Conservation (phyloP, 2,329 filamentous ascomycete genomes). For the Knufia petricola region DNA sequence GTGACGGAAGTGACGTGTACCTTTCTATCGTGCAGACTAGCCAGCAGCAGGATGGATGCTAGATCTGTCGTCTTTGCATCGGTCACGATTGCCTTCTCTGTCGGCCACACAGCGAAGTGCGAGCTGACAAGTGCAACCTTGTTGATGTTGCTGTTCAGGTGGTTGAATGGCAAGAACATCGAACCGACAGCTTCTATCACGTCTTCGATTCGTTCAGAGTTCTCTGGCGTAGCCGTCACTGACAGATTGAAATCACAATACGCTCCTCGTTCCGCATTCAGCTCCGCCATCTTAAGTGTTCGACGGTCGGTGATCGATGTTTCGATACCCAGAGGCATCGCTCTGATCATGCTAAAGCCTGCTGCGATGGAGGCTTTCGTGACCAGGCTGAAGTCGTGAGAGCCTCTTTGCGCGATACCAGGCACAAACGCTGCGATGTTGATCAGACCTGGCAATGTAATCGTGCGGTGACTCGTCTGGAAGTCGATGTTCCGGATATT, state of each 20-base stretch:
- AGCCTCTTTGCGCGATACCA: conserved; percentile 55
- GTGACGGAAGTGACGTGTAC: conserved; percentile 73
- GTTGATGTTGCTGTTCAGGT: conserved; percentile 72
- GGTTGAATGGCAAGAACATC: conserved; percentile 73
- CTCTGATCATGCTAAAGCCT: conserved; percentile 70
- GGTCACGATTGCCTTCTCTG: conserved; percentile 69
- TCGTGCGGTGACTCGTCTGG: conserved; percentile 75
- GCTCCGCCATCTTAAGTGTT: conserved; percentile 61
- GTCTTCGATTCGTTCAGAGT: conserved; percentile 64
- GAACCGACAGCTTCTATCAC: conserved; percentile 66
- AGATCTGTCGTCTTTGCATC: conserved; percentile 73
- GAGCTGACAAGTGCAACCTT: conserved; percentile 70
- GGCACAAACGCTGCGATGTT: conserved; percentile 75
- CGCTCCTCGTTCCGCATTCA: conserved; percentile 57
- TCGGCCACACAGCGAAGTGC: conserved; percentile 69
- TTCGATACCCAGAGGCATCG: conserved; percentile 66
- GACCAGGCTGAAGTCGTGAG: conserved; percentile 58
- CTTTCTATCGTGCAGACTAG: conserved; percentile 66
- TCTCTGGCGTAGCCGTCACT: conserved; percentile 61
- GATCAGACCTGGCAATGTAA: conserved; percentile 64
- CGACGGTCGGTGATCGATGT: conserved; percentile 63
- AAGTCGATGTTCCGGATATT: conserved; percentile 76
- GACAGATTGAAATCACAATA: conserved; percentile 76
- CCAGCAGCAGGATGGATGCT: conserved; percentile 68
- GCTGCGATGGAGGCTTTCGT: conserved; percentile 64